These are phyloP conservation scores for Fusarium illudens DNA, from an alignment of 2,329 filamentous ascomycete species.

Conservation along the genomic window DNA sequence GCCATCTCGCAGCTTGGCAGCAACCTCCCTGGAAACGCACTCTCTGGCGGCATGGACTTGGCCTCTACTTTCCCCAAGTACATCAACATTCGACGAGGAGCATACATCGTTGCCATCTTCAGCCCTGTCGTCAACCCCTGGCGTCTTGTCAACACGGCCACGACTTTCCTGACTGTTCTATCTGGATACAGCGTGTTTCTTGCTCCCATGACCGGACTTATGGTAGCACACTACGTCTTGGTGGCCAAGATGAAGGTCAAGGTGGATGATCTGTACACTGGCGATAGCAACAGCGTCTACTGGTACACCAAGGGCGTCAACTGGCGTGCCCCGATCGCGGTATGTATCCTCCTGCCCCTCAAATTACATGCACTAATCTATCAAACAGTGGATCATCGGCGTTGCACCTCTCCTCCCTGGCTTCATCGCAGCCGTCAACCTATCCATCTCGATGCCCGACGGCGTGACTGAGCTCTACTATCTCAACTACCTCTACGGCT, in stretches of 20 bases:
- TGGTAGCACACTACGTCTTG: constrained; percentile 49
- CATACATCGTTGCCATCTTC: constrained; percentile 48
- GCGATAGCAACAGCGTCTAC: constrained; percentile 46
- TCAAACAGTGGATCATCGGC: constrained; percentile 49
- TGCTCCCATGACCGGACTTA: constrained; percentile 52
- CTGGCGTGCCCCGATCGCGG: constrained; percentile 51
- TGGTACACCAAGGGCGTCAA: constrained; percentile 53
- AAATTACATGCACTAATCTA: not conserved
- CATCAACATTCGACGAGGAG: constrained; percentile 51
- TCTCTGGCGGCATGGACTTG: constrained; percentile 52
- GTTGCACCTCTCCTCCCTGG: constrained; percentile 53
- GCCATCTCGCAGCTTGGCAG: constrained; percentile 50
- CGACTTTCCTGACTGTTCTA: constrained; percentile 48
- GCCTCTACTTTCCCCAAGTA: constrained; percentile 49
- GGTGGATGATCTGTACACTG: constrained; percentile 48
- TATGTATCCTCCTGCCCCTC: constrained; percentile 35
- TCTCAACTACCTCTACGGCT: constrained; percentile 52
- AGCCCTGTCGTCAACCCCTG: constrained; percentile 51
- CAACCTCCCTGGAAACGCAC: constrained; percentile 49
- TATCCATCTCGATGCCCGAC: constrained; percentile 44
- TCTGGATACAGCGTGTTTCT: constrained; percentile 51
- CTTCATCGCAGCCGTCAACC: constrained; percentile 53
- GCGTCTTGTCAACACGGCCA: constrained; percentile 50
- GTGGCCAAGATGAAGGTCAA: constrained; percentile 48
- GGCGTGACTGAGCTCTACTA: constrained; percentile 52